Evolutionary conservation across 169 alveolate genomes (phyloP).

Genomic region (Sarcocystis neurona): DNA sequence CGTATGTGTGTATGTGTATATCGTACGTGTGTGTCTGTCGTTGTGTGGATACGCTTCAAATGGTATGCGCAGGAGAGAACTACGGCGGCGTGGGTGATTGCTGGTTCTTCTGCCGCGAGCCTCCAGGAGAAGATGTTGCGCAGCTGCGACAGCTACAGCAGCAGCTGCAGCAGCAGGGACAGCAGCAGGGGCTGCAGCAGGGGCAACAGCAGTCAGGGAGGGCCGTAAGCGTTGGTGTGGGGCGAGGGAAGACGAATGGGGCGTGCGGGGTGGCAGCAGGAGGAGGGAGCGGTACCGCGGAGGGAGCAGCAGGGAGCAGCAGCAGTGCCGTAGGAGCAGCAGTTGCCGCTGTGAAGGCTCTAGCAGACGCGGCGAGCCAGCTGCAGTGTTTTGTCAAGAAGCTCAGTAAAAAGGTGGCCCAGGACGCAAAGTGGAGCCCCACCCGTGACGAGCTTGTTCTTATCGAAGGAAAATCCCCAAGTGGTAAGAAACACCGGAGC

Average conservation of each 20-base stretch:
- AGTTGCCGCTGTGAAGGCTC: background rate
- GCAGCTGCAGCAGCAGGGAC: conserved; percentile 27
- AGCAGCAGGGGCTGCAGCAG: conserved; percentile 44
- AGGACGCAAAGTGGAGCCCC: conserved; percentile 76
- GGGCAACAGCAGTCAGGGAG: conserved; percentile 15
- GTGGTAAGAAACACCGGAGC: conserved; percentile 53
- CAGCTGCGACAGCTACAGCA: conserved; percentile 40
- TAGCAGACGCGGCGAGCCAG: background rate
- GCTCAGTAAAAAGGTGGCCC: conserved; percentile 68
- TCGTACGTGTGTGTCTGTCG: background rate
- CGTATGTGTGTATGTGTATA: background rate
- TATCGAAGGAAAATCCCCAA: conserved; percentile 72
- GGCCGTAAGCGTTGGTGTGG: too few species aligned
- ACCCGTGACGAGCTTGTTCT: conserved; percentile 72
- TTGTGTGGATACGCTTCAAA: background rate
- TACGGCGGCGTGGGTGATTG: conserved; percentile 68
- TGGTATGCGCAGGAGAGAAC: conserved; percentile 57
- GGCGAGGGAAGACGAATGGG: too few species aligned
- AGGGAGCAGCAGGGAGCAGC: too few species aligned
- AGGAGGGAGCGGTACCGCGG: too few species aligned
- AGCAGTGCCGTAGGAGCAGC: background rate
- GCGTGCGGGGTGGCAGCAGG: too few species aligned
- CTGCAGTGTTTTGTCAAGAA: conserved; percentile 53
- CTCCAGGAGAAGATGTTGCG: conserved; percentile 52
- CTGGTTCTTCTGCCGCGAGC: conserved; percentile 57